phyloP scores from a whole-genome alignment of 2,329 filamentous ascomycete genomes.

The Talaromyces sp. region DNA sequence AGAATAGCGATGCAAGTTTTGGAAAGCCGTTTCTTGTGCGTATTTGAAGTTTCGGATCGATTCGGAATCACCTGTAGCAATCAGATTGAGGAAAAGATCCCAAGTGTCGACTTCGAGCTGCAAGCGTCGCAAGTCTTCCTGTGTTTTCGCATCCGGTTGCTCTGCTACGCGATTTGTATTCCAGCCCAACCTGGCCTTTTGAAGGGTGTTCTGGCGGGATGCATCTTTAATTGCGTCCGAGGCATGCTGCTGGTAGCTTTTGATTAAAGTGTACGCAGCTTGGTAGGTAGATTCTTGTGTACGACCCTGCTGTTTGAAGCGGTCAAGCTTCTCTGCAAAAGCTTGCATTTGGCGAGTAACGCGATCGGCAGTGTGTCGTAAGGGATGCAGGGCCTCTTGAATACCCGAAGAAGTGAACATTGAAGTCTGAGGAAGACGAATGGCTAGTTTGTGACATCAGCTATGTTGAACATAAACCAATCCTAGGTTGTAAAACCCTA shows the following conservation, averaged over 20 bases:
- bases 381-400: conserved; percentile 54
- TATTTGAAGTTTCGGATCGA: conserved; percentile 38
- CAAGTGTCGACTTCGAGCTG: conserved; percentile 86
- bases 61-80: conserved; percentile 64
- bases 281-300: conserved; percentile 48
- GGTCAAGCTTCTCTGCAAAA: conserved; percentile 79
- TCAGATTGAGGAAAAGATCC: conserved; percentile 74
- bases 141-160: conserved; percentile 24
- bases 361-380: conserved; percentile 63
- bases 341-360: conserved; percentile 79
- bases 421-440: conserved; percentile 24
- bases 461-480: background rate
- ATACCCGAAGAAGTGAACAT: conserved; percentile 48
- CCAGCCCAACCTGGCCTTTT: conserved; percentile 36
- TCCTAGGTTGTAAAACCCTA: background rate
- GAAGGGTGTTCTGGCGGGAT: conserved; percentile 37
- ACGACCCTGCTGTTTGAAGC: conserved; percentile 58
- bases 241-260: conserved; percentile 60
- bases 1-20: conserved; percentile 54
- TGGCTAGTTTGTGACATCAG: conserved; percentile 5
- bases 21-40: conserved; percentile 40
- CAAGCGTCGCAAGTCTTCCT: conserved; percentile 54
- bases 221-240: conserved; percentile 49
- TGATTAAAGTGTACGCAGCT: conserved; percentile 65
- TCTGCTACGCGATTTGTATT: conserved; percentile 23